Base-by-base conservation (phyloP, 495 filamentous ascomycete genomes). In the Aspergillus homomorphus region DNA sequence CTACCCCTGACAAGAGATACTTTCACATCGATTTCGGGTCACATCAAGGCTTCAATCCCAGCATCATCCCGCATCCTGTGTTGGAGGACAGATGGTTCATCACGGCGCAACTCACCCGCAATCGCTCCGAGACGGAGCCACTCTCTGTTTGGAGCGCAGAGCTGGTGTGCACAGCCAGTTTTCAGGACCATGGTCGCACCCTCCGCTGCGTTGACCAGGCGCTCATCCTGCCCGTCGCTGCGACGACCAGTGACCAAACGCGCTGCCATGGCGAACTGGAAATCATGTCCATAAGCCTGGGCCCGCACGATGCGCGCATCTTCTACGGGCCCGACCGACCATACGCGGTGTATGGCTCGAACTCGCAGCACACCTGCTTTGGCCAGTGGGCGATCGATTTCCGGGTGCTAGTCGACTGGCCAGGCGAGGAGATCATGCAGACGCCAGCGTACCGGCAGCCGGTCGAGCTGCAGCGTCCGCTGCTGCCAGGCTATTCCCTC, bases 331-430 rank as follows among this genome's bases (percentile, higher is more conserved):
- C 79, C 0, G 62, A 69, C 2, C 64, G 58, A 12, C 77, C 80
- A 0, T 78, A 74, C 45, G 70, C 64, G 2, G 60, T 80, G 0
- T 83, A 73, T 51, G 80, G 80, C 16, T 80, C 77, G n/a, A 79
- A 81, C 57, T 77, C 77, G 15, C 51, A 51, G 14, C 67, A 68
- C 51, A 77, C 78, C 15, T 84, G 82, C 62, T 82, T 83, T 55
- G 78, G 81, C 16, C 69, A 71, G 62, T 83, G 73, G 71, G 71
- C 81, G 41, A 71, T 76, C 24, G 80, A 84, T 51, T 81, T 82
- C 58, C 66, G 75, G 6, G 56, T 62, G 23, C 60, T 84, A 28
- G 63, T 79, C 38, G 71, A 76, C 53, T 81, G 77, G 79, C 44
- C 28, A 6, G 30, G 24, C 28, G 22, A 49, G 21, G 64, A 64